A percentile compares a stretch with the other conserved stretches of the same genome.
Evolutionary conservation across 352 stramenopile species (phyloP).

Genomic region (Phytopythium vexans): DNA sequence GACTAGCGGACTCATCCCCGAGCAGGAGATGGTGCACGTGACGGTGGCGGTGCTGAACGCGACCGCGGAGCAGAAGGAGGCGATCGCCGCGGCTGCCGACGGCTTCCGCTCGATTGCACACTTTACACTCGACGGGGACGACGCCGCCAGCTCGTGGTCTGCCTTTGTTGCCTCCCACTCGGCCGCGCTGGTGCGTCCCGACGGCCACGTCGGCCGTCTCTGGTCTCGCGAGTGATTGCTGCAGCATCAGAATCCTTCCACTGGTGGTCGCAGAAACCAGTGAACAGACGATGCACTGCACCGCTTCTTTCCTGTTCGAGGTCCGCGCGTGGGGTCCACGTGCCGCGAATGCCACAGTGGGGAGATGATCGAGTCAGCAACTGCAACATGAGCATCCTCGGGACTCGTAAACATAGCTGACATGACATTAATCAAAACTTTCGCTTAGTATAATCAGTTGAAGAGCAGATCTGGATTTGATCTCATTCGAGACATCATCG

Average conservation of each 20-base stretch:
- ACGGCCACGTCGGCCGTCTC: conserved; percentile 72
- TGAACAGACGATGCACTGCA: no score
- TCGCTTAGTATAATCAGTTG: no score
- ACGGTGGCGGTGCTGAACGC: conserved; percentile 33
- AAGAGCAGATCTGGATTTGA: no score
- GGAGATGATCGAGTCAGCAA: no score
- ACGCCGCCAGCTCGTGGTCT: conserved; percentile 26
- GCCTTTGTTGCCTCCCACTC: conserved; percentile 29
- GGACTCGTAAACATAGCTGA: no score
- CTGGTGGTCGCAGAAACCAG: no score
- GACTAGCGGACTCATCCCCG: conserved; percentile 10
- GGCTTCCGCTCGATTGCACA: conserved; percentile 16
- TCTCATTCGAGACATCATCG: no score
- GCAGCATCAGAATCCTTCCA: background rate
- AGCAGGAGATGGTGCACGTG: conserved; percentile 23
- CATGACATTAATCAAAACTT: no score
- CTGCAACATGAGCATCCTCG: no score
- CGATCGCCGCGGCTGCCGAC: conserved; percentile 8
- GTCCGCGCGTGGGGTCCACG: no score
- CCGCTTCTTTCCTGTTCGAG: no score
- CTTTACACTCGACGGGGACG: conserved; percentile 20
- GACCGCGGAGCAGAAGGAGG: conserved; percentile 12
- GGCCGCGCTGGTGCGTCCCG: conserved; percentile 69
- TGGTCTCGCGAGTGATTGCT: conserved; percentile 20
- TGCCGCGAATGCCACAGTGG: no score